These are phyloP conservation scores for Yarrowia galli DNA, from an alignment of 1,139 yeast genomes.

Conservation along the genomic window DNA sequence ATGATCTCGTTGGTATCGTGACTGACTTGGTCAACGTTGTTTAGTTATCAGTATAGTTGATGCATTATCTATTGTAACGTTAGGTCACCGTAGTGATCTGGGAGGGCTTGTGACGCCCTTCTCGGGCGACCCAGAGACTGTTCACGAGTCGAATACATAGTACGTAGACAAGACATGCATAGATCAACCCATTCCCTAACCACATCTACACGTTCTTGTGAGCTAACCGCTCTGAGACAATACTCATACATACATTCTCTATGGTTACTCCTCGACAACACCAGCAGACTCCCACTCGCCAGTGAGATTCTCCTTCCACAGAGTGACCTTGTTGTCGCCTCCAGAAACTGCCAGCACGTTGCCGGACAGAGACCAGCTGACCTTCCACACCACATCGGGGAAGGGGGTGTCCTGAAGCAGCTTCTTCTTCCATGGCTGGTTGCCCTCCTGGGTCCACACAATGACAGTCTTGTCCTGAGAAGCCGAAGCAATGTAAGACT, in stretches of 20 bases:
- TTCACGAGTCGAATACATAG: too few relatives aligned
- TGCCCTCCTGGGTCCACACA: constrained; percentile 85
- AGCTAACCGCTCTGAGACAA: too few relatives aligned
- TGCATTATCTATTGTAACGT: neutral
- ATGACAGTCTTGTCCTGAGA: constrained; percentile 95
- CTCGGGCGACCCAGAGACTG: neutral
- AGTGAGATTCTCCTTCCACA: constrained; percentile 94
- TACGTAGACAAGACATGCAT: too few relatives aligned
- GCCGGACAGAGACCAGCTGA: constrained; percentile 96
- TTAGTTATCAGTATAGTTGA: constrained; percentile 36
- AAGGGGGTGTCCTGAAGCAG: constrained; percentile 78
- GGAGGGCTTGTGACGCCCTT: neutral
- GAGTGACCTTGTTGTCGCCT: constrained; percentile 92
- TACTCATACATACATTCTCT: constrained; percentile 24
- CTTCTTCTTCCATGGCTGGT: constrained; percentile 74
- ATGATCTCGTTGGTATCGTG: constrained; percentile 75
- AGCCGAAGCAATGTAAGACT: constrained; percentile 95
- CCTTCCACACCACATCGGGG: constrained; percentile 98
- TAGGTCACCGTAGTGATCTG: neutral
- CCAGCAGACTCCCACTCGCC: constrained; percentile 98
- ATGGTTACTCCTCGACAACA: constrained; percentile 75
- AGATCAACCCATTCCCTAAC: too few relatives aligned
- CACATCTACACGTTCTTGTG: too few relatives aligned
- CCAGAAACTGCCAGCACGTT: constrained; percentile 95
- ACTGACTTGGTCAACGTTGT: constrained; percentile 64